Base-by-base conservation (phyloP, 352 stramenopile species). In the Thalassiosira ordinaria region DNA sequence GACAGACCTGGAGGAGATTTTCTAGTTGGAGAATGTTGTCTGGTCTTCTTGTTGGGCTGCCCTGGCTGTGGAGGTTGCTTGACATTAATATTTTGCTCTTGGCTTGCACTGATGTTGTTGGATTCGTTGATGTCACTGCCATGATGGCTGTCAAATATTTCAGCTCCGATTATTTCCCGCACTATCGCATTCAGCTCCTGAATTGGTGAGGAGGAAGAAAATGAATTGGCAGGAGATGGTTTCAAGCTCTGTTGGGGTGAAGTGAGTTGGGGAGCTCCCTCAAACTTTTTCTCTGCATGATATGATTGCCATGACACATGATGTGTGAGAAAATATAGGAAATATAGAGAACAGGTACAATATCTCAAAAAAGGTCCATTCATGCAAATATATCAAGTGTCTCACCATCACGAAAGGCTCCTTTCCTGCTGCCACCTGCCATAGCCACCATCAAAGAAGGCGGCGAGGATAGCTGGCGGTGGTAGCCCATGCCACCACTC, bases 21-120 rank as follows among this genome's bases (percentile, higher is more conserved):
- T 20, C 31, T 31, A n/a, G 18, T 55, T 33, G 24, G 52, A 57
- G 52, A 66, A 47, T 64, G 22, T n/a, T 70, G 59, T 27, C 69
- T 62, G n/a, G 60, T 78, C 52, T 71, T 71, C 20, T 82, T 82
- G 39, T 61, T 67, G 26, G 70, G 69, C 16, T 78, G 68, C 14
- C n/a, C 53, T 35, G 59, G 37, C 18, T 41, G 59, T 7, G 44
- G 46, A 6, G 33, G 33, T 53, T 24, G 18, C 7, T 20, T 39
- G 1, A 41, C 8, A 11, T n/a, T 27, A 29, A 16, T 27, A 27
- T 18, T 63, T 6, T 55, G 26, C 49, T 26, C 33, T 22, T 35
- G n/a, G 0, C 55, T 57, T 11, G 52, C 18, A 41, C 64, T 20
- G 33, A 47, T 44, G 31, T 33, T 66, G n/a, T 27, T 39, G 5